Base-by-base conservation (phyloP, 768 basidiomycete species). In the Tylopilus vinaceipallidus region DNA sequence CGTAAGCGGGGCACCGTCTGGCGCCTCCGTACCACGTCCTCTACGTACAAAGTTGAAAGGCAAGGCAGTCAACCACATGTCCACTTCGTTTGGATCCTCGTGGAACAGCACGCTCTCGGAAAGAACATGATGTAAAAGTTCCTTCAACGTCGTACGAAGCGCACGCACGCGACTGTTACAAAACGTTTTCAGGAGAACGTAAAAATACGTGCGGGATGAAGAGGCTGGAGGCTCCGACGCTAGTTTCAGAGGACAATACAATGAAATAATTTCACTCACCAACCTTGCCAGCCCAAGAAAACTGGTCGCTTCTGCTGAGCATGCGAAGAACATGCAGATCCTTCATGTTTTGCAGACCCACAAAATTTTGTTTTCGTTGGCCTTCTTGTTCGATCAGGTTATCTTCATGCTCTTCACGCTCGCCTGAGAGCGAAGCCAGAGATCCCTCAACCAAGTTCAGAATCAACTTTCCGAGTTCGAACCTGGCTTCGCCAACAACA, bases 391-490 rank as follows among this genome's bases (percentile, higher is more conserved):
- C 57, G 9, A 36, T 59, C 29, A 48, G 26, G 20, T 16, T 26
- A 2, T 3, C 38, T 19, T 24, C 54, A 9, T 47, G 35, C 20
- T 3, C 38, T 19, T 24, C 54, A 9, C 45, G 35, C 20, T 52
- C 47, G 20, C 36, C 49, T 2, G 61, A 55, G 23, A 62, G 47
- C 30, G 61, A 52, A 10, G 40, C 47, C 2, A 65, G 45, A 12
- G 67, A 67, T 26, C 61, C 64, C 37, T 71, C 64, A 39, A 66
- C 54, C 54, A 85, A 72, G 47, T 74, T 71, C 47, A 73, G 73
- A 24, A 94, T 67, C 19, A 95, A 62, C 64, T 91, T 91, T 2
- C 91, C 91, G 32, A 87, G 81, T 65, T 98, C 95, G 58, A 95
- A 98, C 42, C 84, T 75, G 23, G 83, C 82, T 64, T 94, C 92